Evolutionary conservation across 2,329 filamentous ascomycete genomes (phyloP).

Genomic region (Alternaria rosae): DNA sequence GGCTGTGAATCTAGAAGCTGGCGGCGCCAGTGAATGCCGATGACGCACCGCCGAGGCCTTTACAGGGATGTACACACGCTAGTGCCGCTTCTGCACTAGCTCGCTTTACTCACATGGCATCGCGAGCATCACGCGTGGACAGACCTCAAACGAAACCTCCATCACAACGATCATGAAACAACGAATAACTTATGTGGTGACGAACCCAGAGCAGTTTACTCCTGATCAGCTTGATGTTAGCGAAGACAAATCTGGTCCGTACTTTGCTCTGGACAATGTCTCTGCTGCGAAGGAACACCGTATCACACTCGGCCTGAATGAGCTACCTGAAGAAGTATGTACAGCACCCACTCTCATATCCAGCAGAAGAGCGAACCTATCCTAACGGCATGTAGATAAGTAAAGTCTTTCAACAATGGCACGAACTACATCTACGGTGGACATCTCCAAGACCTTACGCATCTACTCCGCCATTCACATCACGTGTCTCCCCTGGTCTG

Average conservation of each 20-base stretch:
- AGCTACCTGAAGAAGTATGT: conserved; percentile 72
- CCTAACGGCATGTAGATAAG: conserved; percentile 58
- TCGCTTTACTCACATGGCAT: background rate
- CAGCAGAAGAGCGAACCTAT: background rate
- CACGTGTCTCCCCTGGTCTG: conserved; percentile 78
- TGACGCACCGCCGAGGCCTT: conserved; percentile 11
- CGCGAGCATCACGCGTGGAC: conserved; percentile 10
- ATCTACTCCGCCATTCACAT: conserved; percentile 73
- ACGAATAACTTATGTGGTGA: conserved; percentile 77
- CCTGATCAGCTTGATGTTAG: conserved; percentile 68
- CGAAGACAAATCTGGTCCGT: conserved; percentile 32
- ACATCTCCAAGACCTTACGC: conserved; percentile 66
- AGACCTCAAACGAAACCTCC: background rate
- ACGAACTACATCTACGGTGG: conserved; percentile 83
- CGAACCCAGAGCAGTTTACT: conserved; percentile 70
- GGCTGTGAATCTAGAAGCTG: conserved; percentile 25
- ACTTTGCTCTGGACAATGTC: conserved; percentile 66
- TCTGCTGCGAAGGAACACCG: conserved; percentile 79
- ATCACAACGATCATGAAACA: conserved; percentile 65
- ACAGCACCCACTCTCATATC: background rate
- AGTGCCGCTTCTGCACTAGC: conserved; percentile 1
- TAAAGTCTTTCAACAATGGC: conserved; percentile 67
- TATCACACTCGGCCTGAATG: conserved; percentile 74
- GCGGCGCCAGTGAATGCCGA: conserved; percentile 11
- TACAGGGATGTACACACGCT: background rate